Conservation (phyloP, 768 basidiomycete species). For the Lentinula sp. region DNA sequence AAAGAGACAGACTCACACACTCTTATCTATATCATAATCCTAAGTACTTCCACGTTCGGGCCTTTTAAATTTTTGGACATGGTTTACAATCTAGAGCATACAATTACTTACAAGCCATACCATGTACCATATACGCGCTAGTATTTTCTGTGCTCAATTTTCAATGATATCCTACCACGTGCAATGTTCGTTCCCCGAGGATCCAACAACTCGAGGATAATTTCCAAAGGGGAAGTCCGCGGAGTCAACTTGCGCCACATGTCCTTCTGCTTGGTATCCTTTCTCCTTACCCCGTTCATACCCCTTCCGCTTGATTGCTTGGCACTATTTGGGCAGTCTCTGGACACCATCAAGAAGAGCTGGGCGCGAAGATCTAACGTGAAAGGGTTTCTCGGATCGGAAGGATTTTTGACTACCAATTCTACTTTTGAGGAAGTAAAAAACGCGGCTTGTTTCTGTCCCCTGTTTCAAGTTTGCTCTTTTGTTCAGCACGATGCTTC, state of each 20-base stretch:
- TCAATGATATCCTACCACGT: neutral
- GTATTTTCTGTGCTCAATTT: neutral
- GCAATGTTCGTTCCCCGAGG: neutral
- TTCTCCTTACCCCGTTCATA: neutral
- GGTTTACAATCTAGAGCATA: conserved; percentile 1
- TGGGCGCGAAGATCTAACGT: neutral
- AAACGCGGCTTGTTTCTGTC: conserved; percentile 3
- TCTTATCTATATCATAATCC: neutral
- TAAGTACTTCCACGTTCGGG: neutral
- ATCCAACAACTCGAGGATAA: too few relatives aligned
- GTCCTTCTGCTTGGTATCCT: neutral
- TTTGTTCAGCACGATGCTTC: conserved; percentile 1
- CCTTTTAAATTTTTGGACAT: neutral
- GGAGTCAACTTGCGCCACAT: neutral
- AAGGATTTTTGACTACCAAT: neutral
- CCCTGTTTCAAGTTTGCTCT: neutral
- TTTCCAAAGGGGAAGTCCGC: too few relatives aligned
- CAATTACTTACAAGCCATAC: neutral
- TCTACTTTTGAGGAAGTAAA: neutral
- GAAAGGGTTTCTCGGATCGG: neutral
- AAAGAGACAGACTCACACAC: neutral
- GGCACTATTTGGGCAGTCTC: neutral
- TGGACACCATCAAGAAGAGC: neutral
- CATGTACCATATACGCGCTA: neutral
- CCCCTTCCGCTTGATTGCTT: neutral